Percentiles rank a stretch among this genome's conserved stretches.
Evolutionary conservation across 2,329 filamentous ascomycete species (phyloP).

Genomic region (Paecilomyces sp.): DNA sequence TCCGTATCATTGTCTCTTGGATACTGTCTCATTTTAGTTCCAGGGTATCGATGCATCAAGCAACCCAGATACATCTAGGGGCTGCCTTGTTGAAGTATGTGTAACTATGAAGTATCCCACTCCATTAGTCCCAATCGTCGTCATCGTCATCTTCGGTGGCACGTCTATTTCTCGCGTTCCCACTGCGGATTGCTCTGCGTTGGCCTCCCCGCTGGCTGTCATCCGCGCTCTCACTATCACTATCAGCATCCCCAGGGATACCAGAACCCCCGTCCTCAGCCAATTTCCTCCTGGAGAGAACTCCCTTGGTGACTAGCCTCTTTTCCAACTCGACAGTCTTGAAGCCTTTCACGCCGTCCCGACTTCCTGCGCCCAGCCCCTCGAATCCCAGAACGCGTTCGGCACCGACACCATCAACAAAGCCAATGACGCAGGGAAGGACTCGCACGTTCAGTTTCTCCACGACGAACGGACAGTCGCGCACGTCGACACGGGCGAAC

Average conservation of each 20-base stretch:
- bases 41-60: neutral
- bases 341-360: constrained; percentile 33
- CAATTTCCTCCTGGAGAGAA: constrained; percentile 30
- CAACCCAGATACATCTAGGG: neutral
- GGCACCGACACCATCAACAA: constrained; percentile 38
- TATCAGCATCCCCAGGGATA: constrained; percentile 3
- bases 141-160: constrained; percentile 28
- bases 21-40: neutral
- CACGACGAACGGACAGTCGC: constrained; percentile 40
- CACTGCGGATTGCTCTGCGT: constrained; percentile 23
- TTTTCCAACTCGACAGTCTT: constrained; percentile 35
- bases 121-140: constrained; percentile 41
- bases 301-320: constrained; percentile 30
- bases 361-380: constrained; percentile 31
- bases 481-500: constrained; percentile 41
- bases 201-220: constrained; percentile 9
- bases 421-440: constrained; percentile 43
- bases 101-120: neutral
- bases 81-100: neutral
- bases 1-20: neutral
- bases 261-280: constrained; percentile 15
- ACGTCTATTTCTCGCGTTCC: constrained; percentile 17
- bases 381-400: constrained; percentile 43
- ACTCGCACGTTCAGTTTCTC: constrained; percentile 40
- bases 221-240: constrained; percentile 15